Evolutionary conservation across 1,284 basidiomycete genomes (phyloP), one percentile per base, ranked within the genome.

Genomic region (Peniophora sp.): DNA sequence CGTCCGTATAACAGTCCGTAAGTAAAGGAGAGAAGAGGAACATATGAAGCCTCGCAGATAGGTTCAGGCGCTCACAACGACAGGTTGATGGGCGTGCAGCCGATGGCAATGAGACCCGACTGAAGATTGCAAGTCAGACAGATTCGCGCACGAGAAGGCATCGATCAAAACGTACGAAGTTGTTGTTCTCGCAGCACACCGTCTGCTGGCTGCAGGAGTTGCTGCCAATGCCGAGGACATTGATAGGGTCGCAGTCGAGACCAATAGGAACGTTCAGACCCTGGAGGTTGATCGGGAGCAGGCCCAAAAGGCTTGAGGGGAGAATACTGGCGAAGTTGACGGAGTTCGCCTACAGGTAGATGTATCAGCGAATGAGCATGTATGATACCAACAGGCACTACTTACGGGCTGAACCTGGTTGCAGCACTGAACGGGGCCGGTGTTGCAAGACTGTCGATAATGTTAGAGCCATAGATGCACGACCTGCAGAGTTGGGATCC

Each of bases 41-140:
- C 5, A 32, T 12, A 5, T 6, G 27, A 12, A 12, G 27, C n/a
- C n/a, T n/a, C 27, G 27, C 27, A 12, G 27, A 5, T 32, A 12
- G 6, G 6, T 32, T 12, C 27, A 6, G 6, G 27, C 5, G 27
- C 27, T 41, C 18, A 70, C 27, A 70, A 60, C 47, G 54, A 63
- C 48, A 71, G 64, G 49, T 64, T 68, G 51, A 71, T 67, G 17
- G 69, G 69, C 2, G 65, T 62, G 52, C 70, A 72, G 18, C 64
- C 71, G 54, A 71, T 69, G 39, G 62, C 60, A 54, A 73, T 64
- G 45, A 73, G 42, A 8, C 70, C 70, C 20, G 56, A 51, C 68
- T 69, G 43, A 1, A 37, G 47, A 11, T 12, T 14, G 3, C 17
- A 17, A 6, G 35, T 24, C 12, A 41, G 14, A 2, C 17, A 14